phyloP scores from a whole-genome alignment of 164 flowering plant species.

The Vitis riparia region DNA sequence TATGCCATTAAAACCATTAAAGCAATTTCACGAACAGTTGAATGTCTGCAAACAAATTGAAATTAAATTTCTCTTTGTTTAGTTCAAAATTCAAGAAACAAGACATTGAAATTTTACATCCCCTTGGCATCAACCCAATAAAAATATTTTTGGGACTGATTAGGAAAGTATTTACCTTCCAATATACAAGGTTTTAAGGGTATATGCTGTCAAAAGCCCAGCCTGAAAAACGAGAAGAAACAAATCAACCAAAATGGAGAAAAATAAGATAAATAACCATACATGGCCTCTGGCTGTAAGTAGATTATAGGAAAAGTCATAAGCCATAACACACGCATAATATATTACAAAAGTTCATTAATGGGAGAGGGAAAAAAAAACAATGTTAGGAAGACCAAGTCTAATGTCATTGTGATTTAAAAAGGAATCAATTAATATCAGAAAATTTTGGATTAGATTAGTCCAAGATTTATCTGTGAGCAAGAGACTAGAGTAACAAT shows the following conservation, averaged over 20 bases:
- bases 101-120: background rate
- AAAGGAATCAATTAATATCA: too few species aligned
- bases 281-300: too few species aligned
- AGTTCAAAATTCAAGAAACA: background rate
- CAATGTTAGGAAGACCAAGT: background rate
- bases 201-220: conserved; percentile 73
- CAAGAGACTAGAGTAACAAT: background rate
- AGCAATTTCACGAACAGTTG: conserved; percentile 78
- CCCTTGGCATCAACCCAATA: background rate
- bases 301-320: too few species aligned
- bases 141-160: background rate
- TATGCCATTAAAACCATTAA: conserved; percentile 83
- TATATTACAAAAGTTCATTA: too few species aligned
- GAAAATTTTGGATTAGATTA: too few species aligned
- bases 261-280: background rate
- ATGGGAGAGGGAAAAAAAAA: background rate
- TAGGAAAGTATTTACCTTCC: conserved; percentile 54
- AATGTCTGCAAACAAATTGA: conserved; percentile 54
- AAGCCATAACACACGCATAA: too few species aligned
- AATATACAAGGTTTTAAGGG: conserved; percentile 65
- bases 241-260: background rate
- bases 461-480: background rate
- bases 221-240: conserved; percentile 33
- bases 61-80: background rate
- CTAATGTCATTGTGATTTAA: too few species aligned